Conservation (phyloP, 2,329 filamentous ascomycete species). For the Claviceps monticola region DNA sequence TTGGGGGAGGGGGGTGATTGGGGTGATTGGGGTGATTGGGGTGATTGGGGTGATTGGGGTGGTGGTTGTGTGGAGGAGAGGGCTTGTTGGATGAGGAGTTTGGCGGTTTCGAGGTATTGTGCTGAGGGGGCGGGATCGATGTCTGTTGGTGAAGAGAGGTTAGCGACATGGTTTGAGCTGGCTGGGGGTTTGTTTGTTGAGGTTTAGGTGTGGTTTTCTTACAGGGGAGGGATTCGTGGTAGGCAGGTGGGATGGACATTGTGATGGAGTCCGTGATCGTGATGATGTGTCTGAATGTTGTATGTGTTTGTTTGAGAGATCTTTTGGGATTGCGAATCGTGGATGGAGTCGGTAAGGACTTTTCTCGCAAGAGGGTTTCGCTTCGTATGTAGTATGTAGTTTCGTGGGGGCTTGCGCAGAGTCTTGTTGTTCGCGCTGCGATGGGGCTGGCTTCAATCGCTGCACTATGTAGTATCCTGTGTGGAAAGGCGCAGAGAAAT, state of each 20-base stretch:
- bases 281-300: no score
- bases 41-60: neutral
- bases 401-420: no score
- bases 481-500: no score
- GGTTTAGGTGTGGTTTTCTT: constrained; percentile 18
- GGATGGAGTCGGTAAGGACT: no score
- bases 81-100: constrained; percentile 56
- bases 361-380: no score
- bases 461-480: no score
- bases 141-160: constrained; percentile 40
- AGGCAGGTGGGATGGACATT: constrained; percentile 21
- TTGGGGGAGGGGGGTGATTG: neutral
- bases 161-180: neutral
- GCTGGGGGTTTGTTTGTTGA: neutral
- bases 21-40: no score
- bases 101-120: constrained; percentile 49
- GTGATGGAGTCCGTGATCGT: neutral
- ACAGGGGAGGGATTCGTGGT: constrained; percentile 75
- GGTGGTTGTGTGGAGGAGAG: constrained; percentile 8
- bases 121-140: constrained; percentile 62
- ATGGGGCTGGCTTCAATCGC: no score
- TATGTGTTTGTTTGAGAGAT: no score
- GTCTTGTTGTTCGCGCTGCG: no score
- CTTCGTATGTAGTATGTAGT: no score
- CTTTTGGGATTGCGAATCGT: no score